A percentile compares a stretch with the other conserved stretches of the same genome.
phyloP scores from a whole-genome alignment of 163 green algal genomes.

The Volvox carteri region DNA sequence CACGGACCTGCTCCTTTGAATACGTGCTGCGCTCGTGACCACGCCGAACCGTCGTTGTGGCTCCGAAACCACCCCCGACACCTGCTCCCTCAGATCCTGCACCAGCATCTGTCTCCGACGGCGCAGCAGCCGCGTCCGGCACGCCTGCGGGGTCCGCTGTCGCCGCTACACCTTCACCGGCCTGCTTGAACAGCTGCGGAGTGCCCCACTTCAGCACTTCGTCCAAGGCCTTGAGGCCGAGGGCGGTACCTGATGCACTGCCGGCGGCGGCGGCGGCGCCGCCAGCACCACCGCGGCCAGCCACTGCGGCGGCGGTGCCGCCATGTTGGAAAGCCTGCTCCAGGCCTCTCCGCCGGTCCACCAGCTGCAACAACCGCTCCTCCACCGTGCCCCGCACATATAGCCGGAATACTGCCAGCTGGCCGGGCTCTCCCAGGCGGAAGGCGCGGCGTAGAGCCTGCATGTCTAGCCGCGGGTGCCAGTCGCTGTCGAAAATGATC shows the following conservation, averaged over 20 bases:
- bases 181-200: constrained; percentile 65
- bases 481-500: constrained; percentile 86
- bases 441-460: constrained; percentile 71
- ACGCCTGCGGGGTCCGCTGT: not conserved
- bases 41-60: too few relatives aligned
- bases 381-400: constrained; percentile 74
- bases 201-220: constrained; percentile 77
- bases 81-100: too few relatives aligned
- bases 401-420: constrained; percentile 64
- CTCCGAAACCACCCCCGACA: not conserved
- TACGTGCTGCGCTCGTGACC: constrained; percentile 24
- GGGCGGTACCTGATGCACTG: not conserved
- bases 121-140: not conserved
- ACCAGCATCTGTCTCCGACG: not conserved
- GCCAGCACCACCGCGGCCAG: not conserved
- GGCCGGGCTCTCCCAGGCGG: constrained; percentile 61
- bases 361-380: constrained; percentile 79
- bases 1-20: constrained; percentile 48
- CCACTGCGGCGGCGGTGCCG: not conserved
- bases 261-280: not conserved
- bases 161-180: not conserved
- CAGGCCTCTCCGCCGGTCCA: constrained; percentile 59
- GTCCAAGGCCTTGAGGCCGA: constrained; percentile 68
- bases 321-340: constrained; percentile 53
- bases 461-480: constrained; percentile 76